These are phyloP conservation scores for Penicillium hordei DNA, from an alignment of 2,329 filamentous ascomycete genomes.

Conservation along the genomic window DNA sequence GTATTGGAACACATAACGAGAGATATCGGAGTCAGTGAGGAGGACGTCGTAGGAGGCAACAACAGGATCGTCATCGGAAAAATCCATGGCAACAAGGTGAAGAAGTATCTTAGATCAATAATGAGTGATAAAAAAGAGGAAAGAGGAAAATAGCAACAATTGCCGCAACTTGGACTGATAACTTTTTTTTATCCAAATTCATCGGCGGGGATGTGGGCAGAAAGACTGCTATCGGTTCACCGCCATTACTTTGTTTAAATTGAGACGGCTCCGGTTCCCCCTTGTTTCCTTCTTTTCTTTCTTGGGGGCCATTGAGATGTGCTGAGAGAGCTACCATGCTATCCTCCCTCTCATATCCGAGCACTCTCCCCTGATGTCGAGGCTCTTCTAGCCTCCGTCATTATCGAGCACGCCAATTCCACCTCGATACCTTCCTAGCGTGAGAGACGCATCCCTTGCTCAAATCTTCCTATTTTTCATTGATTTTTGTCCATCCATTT, in stretches of 20 bases:
- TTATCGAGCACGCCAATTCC: conserved; percentile 2
- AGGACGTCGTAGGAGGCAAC: conserved; percentile 78
- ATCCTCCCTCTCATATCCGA: conserved; percentile 4
- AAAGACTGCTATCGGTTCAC: conserved; percentile 13
- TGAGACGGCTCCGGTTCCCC: neutral
- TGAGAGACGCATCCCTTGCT: conserved; percentile 14
- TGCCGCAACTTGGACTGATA: neutral
- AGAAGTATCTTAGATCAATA: neutral
- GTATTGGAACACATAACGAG: conserved; percentile 83
- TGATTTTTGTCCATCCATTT: neutral
- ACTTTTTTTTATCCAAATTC: conserved; percentile 18
- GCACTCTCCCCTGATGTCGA: neutral
- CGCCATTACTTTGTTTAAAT: neutral
- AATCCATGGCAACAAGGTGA: conserved; percentile 13
- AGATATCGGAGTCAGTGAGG: conserved; percentile 71
- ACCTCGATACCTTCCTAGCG: conserved; percentile 15
- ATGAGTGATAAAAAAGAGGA: neutral
- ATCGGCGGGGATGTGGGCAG: conserved; percentile 23
- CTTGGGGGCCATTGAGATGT: conserved; percentile 6
- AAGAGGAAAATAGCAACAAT: neutral
- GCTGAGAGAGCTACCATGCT: conserved; percentile 6
- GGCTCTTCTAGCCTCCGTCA: conserved; percentile 1
- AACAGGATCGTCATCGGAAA: conserved; percentile 60
- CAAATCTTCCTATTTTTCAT: conserved; percentile 1
- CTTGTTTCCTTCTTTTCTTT: neutral